Percentiles rank a stretch among this genome's conserved stretches.
These are phyloP conservation scores for Phytophthora syringae DNA, from an alignment of 352 stramenopile species.

Conservation along the genomic window DNA sequence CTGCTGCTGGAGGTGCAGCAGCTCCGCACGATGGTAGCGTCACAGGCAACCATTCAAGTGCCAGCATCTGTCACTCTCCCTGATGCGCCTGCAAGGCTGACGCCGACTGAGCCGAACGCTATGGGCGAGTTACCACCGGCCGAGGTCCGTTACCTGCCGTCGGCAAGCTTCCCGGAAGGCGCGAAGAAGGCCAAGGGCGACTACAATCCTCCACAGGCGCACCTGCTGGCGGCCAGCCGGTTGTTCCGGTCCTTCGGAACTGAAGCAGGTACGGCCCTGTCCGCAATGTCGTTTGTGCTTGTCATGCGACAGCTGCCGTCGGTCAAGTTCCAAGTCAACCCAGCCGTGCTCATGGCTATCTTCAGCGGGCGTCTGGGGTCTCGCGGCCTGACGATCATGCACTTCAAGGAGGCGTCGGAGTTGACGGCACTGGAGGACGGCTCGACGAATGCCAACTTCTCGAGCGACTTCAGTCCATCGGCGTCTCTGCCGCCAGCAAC, in stretches of 20 bases:
- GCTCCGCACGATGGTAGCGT: background rate
- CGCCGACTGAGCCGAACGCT: background rate
- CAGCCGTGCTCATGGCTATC: slow-evolving; percentile 14
- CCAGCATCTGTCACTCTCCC: too few relatives aligned
- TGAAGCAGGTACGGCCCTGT: slow-evolving; percentile 10
- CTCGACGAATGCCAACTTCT: slow-evolving; percentile 18
- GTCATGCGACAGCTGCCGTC: slow-evolving; percentile 19
- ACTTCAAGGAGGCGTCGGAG: slow-evolving; percentile 18
- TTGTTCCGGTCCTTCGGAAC: slow-evolving; percentile 11
- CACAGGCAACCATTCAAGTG: background rate
- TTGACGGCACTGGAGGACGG: slow-evolving; percentile 7
- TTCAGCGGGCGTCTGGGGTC: slow-evolving; percentile 15
- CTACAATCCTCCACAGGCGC: slow-evolving; percentile 17
- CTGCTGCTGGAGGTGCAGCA: background rate
- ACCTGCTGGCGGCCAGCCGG: slow-evolving; percentile 6
- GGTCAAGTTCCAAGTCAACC: slow-evolving; percentile 8
- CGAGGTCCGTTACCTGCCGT: slow-evolving; percentile 6
- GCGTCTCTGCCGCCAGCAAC: background rate
- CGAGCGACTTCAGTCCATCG: slow-evolving; percentile 16
- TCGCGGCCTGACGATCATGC: slow-evolving; percentile 1
- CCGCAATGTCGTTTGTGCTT: slow-evolving; percentile 20
- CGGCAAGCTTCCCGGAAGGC: slow-evolving; percentile 12
- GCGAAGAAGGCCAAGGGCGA: slow-evolving; percentile 25
- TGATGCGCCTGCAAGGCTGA: background rate
- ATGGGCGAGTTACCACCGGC: background rate